phyloP scores from a whole-genome alignment of 176 grass and related monocot genomes.

The Carex cristatella region DNA sequence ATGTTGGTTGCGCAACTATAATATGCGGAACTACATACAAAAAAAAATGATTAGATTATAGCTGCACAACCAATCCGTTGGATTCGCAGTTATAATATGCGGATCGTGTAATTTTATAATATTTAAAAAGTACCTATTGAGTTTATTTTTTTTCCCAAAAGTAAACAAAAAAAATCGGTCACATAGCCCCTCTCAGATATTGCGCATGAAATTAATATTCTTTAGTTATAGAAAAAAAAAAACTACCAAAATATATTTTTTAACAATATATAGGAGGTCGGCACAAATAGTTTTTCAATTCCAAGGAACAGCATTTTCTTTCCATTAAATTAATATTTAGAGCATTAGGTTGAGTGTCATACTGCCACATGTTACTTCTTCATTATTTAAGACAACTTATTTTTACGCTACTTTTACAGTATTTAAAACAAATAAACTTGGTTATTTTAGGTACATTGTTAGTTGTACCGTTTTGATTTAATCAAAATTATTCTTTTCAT shows the following conservation, averaged over 20 bases:
- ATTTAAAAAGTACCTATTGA: no score
- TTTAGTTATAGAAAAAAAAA: background rate
- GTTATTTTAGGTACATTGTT: slow-evolving; percentile 14
- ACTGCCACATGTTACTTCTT: background rate
- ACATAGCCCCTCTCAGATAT: background rate
- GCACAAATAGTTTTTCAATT: background rate
- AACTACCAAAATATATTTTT: background rate
- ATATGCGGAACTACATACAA: no score
- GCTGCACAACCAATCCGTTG: no score
- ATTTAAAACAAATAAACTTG: background rate
- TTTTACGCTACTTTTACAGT: background rate
- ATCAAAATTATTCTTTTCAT: slow-evolving; percentile 13
- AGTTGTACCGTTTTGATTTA: slow-evolving; percentile 4
- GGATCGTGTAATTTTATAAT: no score
- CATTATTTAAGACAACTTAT: background rate
- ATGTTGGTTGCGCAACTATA: no score
- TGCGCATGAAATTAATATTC: background rate
- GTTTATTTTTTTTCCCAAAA: no score
- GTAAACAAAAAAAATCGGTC: no score
- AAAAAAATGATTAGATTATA: no score
- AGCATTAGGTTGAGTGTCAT: slow-evolving; percentile 2
- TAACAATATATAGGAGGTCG: background rate
- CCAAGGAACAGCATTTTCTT: background rate
- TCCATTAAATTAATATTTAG: background rate
- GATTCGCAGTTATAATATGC: no score